Evolutionary conservation across 2,329 filamentous ascomycete species (phyloP), one percentile per base, ranked within the genome.

Genomic region (Didymella segeticola): DNA sequence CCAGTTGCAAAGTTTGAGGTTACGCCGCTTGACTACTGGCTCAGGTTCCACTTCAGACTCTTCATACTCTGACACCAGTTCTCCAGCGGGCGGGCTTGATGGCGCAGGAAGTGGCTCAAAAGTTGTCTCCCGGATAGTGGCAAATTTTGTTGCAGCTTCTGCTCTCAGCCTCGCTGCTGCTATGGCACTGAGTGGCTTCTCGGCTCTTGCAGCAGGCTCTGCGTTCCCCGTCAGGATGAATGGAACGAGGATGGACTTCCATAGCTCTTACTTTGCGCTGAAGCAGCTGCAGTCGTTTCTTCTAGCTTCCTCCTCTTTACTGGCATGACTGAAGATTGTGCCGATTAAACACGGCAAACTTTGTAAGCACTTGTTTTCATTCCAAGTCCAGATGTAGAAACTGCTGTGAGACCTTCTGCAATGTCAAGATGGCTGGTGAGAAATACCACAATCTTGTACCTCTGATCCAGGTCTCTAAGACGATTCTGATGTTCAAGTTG

Each of bases 1-100:
- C 71, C 71, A 74, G 26, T 59, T 71, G 59, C 70, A 71, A 23
- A 74, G 63, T 43, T 69, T 67, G 19, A 67, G 14, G 34, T 66
- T 70, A 7, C 57, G 61, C 31, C 56, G 49, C n/a, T 47, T 47
- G 39, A 26, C 15, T 4, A 50, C 33, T 8, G 52, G 43, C 42
- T 61, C 51, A 20, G 62, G 62, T 26, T 62, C 63, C 10, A 46
- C 37, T 29, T 66, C 63, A 7, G 57, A 59, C 17, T 64, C 61
- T 51, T 63, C 60, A 14, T 55, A 48, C 15, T 67, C 68, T 15
- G 60, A 55, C 33, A 45, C 54, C 6, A 52, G 45, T 6, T 41
- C 51, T 19, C 60, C 57, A 12, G 50, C 33, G n/a, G 61, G 39
- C 42, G 63, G 58, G 41, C 49, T 65, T 37, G 61, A 48, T 31